These are phyloP conservation scores for Stenocarpella maydis DNA, from an alignment of 2,329 filamentous ascomycete species.

Conservation along the genomic window DNA sequence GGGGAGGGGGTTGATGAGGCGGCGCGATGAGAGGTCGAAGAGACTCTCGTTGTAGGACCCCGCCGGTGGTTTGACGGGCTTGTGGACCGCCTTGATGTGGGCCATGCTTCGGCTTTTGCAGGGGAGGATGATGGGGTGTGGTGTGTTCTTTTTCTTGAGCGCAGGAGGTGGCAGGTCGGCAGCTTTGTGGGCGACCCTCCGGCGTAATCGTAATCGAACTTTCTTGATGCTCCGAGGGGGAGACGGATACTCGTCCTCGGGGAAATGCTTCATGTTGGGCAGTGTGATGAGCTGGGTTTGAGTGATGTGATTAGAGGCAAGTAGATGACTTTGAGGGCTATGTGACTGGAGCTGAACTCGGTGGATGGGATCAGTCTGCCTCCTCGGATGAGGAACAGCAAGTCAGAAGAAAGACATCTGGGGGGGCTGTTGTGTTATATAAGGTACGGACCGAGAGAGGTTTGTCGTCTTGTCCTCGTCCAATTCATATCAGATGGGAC, in stretches of 20 bases:
- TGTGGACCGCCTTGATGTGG: background rate
- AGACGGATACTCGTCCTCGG: background rate
- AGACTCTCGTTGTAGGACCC: constrained; percentile 8
- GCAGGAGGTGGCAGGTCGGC: background rate
- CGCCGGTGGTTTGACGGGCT: background rate
- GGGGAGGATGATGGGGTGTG: background rate
- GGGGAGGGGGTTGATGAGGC: constrained; percentile 15
- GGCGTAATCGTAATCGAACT: background rate
- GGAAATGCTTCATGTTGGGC: constrained; percentile 14
- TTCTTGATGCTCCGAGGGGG: constrained; percentile 6
- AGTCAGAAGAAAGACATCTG: background rate
- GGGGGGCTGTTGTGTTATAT: background rate
- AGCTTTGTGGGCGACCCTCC: background rate
- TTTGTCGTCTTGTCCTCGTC: background rate
- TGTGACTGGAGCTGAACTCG: background rate
- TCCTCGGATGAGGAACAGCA: background rate
- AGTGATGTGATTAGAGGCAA: background rate
- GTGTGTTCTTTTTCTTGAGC: background rate
- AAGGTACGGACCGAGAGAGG: background rate
- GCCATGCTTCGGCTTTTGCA: background rate
- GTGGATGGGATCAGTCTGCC: background rate
- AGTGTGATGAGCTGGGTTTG: background rate
- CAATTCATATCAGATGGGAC: constrained; percentile 7
- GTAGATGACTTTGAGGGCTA: background rate
- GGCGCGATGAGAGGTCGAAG: constrained; percentile 18